A percentile compares a stretch with the other conserved stretches of the same genome.
Conservation (phyloP, 345 rosid species). For the Brassica carinata region DNA sequence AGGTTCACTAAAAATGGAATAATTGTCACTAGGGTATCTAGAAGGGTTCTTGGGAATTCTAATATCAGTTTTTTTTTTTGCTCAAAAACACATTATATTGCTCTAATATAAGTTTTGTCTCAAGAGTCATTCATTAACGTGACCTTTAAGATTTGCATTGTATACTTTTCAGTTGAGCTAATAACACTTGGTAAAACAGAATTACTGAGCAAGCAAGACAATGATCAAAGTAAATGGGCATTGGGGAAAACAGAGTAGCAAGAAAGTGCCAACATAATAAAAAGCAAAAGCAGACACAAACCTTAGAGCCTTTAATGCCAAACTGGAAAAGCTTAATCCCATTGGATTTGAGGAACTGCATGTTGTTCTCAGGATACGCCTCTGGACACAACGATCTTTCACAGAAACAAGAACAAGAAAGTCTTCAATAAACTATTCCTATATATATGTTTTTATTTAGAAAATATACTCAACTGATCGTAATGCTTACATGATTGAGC, state of each 20-base stretch:
- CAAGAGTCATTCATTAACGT: not conserved
- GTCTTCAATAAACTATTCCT: not conserved
- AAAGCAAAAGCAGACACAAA: conserved; percentile 14
- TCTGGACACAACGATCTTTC: conserved; percentile 89
- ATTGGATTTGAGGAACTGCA: conserved; percentile 74
- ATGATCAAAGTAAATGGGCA: conserved; percentile 4
- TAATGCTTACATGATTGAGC: conserved; percentile 85
- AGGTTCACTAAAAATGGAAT: not conserved
- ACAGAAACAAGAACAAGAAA: not conserved
- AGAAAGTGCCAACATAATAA: not conserved
- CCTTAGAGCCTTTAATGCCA: conserved; percentile 92
- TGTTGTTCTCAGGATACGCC: conserved; percentile 75
- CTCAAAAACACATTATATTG: not conserved
- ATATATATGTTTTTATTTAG: not conserved
- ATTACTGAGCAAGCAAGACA: conserved; percentile 18
- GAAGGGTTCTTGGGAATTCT: not conserved
- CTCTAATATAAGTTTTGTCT: not conserved
- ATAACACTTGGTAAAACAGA: not conserved
- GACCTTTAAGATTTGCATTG: not conserved
- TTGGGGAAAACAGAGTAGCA: not conserved
- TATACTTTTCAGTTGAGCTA: not conserved
- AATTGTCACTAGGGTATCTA: not conserved
- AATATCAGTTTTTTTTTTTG: not conserved
- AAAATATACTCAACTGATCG: not conserved
- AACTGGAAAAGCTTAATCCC: conserved; percentile 85